Evolutionary conservation across 169 alveolate genomes (phyloP).

Genomic region (Eimeria brunetti): DNA sequence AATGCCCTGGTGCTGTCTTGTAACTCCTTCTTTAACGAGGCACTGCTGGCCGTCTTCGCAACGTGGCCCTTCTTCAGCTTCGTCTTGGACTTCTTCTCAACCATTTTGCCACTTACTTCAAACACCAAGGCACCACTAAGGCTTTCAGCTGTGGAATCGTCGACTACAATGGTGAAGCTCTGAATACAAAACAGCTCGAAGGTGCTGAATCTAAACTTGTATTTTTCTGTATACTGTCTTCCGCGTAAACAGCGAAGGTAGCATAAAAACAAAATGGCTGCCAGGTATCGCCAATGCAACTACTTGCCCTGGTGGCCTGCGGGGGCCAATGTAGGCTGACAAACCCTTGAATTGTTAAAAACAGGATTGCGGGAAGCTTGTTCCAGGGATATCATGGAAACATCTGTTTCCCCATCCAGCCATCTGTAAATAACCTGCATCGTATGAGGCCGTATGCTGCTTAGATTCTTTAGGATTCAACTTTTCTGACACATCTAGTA

Average conservation of each 20-base stretch:
- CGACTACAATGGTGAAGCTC: conserved; percentile 32
- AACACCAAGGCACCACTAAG: conserved; percentile 40
- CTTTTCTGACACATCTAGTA: background rate
- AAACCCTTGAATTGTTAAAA: conserved; percentile 41
- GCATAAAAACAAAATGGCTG: background rate
- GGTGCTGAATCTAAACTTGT: background rate
- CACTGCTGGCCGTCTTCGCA: background rate
- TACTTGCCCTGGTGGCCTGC: background rate
- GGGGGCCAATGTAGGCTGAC: background rate
- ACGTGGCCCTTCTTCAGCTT: conserved; percentile 3
- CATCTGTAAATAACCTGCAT: conserved; percentile 48
- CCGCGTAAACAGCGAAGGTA: background rate
- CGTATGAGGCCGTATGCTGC: background rate
- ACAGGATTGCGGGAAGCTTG: conserved; percentile 28
- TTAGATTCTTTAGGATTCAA: background rate
- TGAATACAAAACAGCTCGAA: background rate
- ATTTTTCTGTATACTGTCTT: background rate
- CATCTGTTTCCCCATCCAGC: conserved; percentile 66
- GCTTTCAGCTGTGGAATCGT: conserved; percentile 36
- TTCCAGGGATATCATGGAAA: conserved; percentile 12
- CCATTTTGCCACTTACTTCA: conserved; percentile 54
- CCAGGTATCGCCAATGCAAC: background rate
- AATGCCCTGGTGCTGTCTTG: conserved; percentile 20
- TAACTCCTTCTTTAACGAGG: background rate
- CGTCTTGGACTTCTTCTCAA: conserved; percentile 38